Evolutionary conservation across 352 stramenopile genomes (phyloP).

Genomic region (Pythium dissimile): DNA sequence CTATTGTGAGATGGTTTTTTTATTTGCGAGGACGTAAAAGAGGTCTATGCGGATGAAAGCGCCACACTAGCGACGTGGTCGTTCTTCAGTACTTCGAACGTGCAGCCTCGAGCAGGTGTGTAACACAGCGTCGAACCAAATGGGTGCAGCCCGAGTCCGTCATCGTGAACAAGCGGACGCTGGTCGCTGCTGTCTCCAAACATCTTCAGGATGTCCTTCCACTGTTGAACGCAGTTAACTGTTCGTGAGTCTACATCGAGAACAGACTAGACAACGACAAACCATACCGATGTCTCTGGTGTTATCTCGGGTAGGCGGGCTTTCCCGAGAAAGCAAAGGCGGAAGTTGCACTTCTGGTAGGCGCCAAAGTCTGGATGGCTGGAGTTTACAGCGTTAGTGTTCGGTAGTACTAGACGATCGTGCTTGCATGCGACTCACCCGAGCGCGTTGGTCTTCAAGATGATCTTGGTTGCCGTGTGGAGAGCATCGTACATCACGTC

Average conservation of each 20-base stretch:
- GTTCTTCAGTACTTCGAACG: slow-evolving; percentile 85
- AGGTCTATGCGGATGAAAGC: slow-evolving; percentile 26
- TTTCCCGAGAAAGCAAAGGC: slow-evolving; percentile 58
- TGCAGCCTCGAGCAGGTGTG: slow-evolving; percentile 60
- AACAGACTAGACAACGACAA: background rate
- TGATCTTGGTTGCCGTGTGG: slow-evolving; percentile 71
- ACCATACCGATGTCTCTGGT: slow-evolving; percentile 55
- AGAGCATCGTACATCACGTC: slow-evolving; percentile 75
- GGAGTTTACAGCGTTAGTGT: background rate
- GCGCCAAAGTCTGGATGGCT: slow-evolving; percentile 77
- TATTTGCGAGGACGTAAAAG: background rate
- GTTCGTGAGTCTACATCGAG: background rate
- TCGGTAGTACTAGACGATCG: too few species aligned
- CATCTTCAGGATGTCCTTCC: slow-evolving; percentile 62
- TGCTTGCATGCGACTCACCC: slow-evolving; percentile 36
- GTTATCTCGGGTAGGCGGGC: slow-evolving; percentile 46
- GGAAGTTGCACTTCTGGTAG: slow-evolving; percentile 87
- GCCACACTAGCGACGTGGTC: slow-evolving; percentile 73
- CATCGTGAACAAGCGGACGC: slow-evolving; percentile 74
- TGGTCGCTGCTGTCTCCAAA: slow-evolving; percentile 46
- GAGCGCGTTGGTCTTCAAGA: slow-evolving; percentile 77
- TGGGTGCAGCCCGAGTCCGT: slow-evolving; percentile 66
- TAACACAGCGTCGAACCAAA: slow-evolving; percentile 83
- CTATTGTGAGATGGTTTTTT: background rate
- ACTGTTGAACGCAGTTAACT: slow-evolving; percentile 4